Conservation (phyloP, 2,329 filamentous ascomycete genomes). For the Verticillium longisporum region DNA sequence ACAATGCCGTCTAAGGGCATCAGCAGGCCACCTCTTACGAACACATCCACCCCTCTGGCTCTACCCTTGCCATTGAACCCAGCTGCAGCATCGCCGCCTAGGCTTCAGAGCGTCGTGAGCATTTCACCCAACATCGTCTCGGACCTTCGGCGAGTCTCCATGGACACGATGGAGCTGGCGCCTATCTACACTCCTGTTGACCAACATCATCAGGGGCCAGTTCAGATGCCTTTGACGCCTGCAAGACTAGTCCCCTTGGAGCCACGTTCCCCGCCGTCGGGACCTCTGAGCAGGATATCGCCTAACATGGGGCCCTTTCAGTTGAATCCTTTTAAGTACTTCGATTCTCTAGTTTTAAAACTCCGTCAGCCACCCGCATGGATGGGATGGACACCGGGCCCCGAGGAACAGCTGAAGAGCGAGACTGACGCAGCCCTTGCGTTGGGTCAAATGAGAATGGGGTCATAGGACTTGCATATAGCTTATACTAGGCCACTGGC, state of each 20-base stretch:
- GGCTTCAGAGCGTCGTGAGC: neutral
- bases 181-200: neutral
- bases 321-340: conserved; percentile 4
- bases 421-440: neutral
- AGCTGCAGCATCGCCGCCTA: conserved; percentile 8
- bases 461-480: neutral
- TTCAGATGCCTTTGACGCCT: neutral
- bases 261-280: conserved; percentile 6
- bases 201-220: neutral
- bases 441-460: neutral
- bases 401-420: neutral
- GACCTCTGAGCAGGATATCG: conserved; percentile 1
- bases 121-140: conserved; percentile 6
- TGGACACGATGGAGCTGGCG: conserved; percentile 1
- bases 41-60: conserved; percentile 14
- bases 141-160: conserved; percentile 2
- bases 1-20: neutral
- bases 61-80: conserved; percentile 14
- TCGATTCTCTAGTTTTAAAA: neutral
- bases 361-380: neutral
- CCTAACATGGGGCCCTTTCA: neutral
- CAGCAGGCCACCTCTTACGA: neutral
- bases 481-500: neutral
- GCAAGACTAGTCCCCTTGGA: conserved; percentile 2
- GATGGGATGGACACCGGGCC: neutral